Evolutionary conservation across 495 filamentous ascomycete species (phyloP).

Genomic region (Tuber melanosporum): DNA sequence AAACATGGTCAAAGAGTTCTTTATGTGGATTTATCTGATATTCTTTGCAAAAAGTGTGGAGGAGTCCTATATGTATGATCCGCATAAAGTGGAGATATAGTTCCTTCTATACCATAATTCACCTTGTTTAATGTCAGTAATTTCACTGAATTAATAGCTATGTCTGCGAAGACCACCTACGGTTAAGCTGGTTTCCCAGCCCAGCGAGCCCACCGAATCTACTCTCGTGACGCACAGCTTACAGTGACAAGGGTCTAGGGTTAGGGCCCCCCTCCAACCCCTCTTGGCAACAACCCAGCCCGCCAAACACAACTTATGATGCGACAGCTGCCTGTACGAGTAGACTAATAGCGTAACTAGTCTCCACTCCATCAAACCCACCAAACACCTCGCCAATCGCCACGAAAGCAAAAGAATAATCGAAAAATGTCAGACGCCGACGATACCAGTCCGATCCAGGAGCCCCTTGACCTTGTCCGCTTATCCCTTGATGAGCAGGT

Average conservation of each 20-base stretch:
- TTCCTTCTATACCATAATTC: neutral
- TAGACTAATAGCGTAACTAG: neutral
- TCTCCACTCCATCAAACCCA: conserved; percentile 8
- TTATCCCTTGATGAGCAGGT: conserved; percentile 91
- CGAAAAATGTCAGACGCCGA: conserved; percentile 35
- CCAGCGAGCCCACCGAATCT: neutral
- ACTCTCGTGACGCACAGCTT: neutral
- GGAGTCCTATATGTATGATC: neutral
- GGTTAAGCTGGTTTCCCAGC: neutral
- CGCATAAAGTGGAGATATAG: neutral
- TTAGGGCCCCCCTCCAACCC: neutral
- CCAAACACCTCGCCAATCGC: neutral
- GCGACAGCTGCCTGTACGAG: neutral
- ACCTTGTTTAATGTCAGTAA: neutral
- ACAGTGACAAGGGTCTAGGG: neutral
- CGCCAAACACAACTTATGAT: neutral
- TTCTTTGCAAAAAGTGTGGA: neutral
- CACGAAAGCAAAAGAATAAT: neutral
- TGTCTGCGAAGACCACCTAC: neutral
- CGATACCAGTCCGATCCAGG: conserved; percentile 37
- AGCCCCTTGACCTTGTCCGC: conserved; percentile 76
- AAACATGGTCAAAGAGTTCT: conserved; percentile 42
- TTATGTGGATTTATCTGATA: conserved; percentile 42
- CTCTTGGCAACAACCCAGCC: neutral
- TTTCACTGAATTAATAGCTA: neutral